phyloP scores from a whole-genome alignment of 192 early-diverging fungal species.

The Backusella liffmaniae region DNA sequence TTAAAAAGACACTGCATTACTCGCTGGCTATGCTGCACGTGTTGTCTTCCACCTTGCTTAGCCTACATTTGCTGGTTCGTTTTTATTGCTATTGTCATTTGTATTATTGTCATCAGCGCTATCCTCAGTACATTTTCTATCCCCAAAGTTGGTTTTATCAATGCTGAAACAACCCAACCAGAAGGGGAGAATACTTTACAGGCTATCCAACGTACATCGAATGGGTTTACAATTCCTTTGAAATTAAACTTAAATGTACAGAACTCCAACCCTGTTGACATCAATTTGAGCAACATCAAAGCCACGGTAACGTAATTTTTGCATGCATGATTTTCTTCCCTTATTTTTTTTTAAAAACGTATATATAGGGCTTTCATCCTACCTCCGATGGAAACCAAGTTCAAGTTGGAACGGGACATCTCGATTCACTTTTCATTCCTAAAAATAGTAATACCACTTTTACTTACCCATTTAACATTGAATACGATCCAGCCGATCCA shows the following conservation, averaged over 20 bases:
- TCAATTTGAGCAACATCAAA: conserved; percentile 37
- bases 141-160: conserved; percentile 38
- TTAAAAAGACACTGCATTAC: conserved; percentile 20
- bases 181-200: background rate
- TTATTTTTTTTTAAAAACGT: background rate
- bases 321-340: background rate
- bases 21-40: conserved; percentile 32
- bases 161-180: background rate
- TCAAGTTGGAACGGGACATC: conserved; percentile 44
- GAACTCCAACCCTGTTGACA: conserved; percentile 44
- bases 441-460: conserved; percentile 33
- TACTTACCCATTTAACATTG: conserved; percentile 44
- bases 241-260: conserved; percentile 32
- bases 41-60: conserved; percentile 32
- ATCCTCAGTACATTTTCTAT: conserved; percentile 38
- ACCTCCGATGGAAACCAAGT: conserved; percentile 8
- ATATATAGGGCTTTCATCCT: conserved; percentile 49
- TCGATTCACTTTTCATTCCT: conserved; percentile 35
- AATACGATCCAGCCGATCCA: conserved; percentile 39
- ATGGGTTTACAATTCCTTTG: conserved; percentile 33
- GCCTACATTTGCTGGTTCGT: conserved; percentile 24
- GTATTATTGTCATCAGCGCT: conserved; percentile 33
- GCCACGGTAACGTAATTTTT: conserved; percentile 40
- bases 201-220: conserved; percentile 23
- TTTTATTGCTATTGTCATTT: conserved; percentile 38